These are phyloP conservation scores for Rosellinia necatrix DNA, from an alignment of 2,329 filamentous ascomycete genomes.

Conservation along the genomic window DNA sequence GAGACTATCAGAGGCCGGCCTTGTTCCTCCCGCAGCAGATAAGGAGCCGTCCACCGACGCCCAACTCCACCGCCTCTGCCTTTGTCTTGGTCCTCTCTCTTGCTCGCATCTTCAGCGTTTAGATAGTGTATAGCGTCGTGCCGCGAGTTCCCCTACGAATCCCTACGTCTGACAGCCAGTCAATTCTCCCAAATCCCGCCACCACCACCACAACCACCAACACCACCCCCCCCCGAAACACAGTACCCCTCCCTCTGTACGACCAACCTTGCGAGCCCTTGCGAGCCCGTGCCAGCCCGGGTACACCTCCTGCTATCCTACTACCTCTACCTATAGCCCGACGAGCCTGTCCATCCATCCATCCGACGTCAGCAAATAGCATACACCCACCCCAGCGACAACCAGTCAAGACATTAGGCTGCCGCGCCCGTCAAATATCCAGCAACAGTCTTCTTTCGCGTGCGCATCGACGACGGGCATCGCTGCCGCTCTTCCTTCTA, in stretches of 20 bases:
- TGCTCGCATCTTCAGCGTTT: not conserved
- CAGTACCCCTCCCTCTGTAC: conserved; percentile 20
- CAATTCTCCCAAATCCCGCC: conserved; percentile 4
- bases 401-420: not conserved
- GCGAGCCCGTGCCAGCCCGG: too few relatives aligned
- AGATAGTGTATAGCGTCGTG: not conserved
- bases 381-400: too few relatives aligned
- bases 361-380: not conserved
- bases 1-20: not conserved
- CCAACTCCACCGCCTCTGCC: not conserved
- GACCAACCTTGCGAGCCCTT: not conserved
- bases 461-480: conserved; percentile 1
- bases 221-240: conserved; percentile 7
- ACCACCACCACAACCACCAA: conserved; percentile 1
- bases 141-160: conserved; percentile 8
- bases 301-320: not conserved
- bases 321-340: not conserved
- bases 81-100: not conserved
- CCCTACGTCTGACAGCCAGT: conserved; percentile 8
- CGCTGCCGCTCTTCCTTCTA: not conserved
- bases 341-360: not conserved
- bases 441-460: not conserved
- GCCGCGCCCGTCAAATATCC: not conserved
- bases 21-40: not conserved
- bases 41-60: not conserved